Evolutionary conservation across 2,329 filamentous ascomycete genomes (phyloP).

Genomic region (Hypoxylon rubiginosum): DNA sequence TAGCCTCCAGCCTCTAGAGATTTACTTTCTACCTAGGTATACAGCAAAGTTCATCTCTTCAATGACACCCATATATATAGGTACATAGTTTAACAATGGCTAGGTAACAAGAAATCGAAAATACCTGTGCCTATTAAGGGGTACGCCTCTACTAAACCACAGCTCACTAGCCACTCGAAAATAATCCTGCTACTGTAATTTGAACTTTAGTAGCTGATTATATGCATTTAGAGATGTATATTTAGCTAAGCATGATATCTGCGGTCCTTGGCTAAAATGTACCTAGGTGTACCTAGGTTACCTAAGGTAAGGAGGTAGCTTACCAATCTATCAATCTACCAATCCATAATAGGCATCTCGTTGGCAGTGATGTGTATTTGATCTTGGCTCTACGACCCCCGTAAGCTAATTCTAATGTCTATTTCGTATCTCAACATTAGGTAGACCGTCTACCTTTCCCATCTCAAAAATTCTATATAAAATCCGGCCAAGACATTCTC

Average conservation of each 20-base stretch:
- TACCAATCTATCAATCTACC: conserved; percentile 33
- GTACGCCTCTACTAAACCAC: neutral
- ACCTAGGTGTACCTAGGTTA: too few relatives aligned
- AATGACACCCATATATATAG: conserved; percentile 20
- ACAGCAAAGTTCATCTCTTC: neutral
- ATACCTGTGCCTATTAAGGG: too few relatives aligned
- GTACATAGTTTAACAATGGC: neutral
- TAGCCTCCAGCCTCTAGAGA: neutral
- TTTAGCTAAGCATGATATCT: too few relatives aligned
- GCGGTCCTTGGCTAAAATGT: neutral
- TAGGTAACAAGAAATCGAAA: neutral
- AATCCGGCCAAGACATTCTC: neutral
- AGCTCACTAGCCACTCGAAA: neutral
- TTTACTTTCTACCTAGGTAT: neutral
- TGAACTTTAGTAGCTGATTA: neutral
- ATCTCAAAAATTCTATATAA: neutral
- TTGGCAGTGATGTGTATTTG: conserved; percentile 17
- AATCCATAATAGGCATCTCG: conserved; percentile 23
- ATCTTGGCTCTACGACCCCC: conserved; percentile 5
- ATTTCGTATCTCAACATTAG: neutral
- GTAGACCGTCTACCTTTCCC: neutral
- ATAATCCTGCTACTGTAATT: neutral
- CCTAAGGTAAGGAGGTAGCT: too few relatives aligned
- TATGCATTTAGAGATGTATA: conserved; percentile 1
- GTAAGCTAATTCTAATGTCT: conserved; percentile 1